These are phyloP conservation scores for Boletus reticuloceps DNA, from an alignment of 768 basidiomycete genomes.

Conservation along the genomic window DNA sequence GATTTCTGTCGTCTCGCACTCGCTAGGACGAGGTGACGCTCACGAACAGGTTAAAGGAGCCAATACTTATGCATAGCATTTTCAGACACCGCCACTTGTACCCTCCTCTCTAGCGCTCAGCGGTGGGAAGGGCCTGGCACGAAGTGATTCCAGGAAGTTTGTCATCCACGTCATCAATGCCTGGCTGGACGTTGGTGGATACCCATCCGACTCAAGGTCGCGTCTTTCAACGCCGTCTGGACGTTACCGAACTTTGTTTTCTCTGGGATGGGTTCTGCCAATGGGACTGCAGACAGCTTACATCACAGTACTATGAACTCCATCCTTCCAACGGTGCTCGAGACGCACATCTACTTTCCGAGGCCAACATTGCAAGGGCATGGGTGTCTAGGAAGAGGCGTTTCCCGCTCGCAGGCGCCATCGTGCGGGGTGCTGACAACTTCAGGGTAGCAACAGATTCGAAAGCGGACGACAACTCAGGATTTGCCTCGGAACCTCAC, in stretches of 20 bases:
- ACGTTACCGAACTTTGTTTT: conserved; percentile 39
- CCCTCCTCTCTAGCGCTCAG: too few species aligned
- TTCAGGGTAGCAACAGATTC: neutral
- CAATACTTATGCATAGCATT: too few species aligned
- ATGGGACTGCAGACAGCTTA: conserved; percentile 46
- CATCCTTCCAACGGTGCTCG: conserved; percentile 26
- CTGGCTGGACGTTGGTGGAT: conserved; percentile 7
- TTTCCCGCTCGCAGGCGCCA: conserved; percentile 49
- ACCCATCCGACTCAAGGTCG: conserved; percentile 3
- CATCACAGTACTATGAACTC: conserved; percentile 29
- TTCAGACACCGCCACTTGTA: too few species aligned
- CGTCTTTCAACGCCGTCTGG: conserved; percentile 35
- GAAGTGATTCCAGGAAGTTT: too few species aligned
- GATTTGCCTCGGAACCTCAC: neutral
- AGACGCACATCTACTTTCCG: conserved; percentile 24
- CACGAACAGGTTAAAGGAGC: too few species aligned
- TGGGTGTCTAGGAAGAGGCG: conserved; percentile 46
- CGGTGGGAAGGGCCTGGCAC: too few species aligned
- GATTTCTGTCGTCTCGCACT: too few species aligned
- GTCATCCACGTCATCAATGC: too few species aligned
- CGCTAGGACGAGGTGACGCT: too few species aligned
- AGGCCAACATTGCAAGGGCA: conserved; percentile 36
- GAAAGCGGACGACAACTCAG: neutral
- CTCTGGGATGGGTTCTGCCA: conserved; percentile 43
- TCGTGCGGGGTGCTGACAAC: conserved; percentile 24